Conservation (phyloP, 345 rosid genomes). For the Angophora floribunda region DNA sequence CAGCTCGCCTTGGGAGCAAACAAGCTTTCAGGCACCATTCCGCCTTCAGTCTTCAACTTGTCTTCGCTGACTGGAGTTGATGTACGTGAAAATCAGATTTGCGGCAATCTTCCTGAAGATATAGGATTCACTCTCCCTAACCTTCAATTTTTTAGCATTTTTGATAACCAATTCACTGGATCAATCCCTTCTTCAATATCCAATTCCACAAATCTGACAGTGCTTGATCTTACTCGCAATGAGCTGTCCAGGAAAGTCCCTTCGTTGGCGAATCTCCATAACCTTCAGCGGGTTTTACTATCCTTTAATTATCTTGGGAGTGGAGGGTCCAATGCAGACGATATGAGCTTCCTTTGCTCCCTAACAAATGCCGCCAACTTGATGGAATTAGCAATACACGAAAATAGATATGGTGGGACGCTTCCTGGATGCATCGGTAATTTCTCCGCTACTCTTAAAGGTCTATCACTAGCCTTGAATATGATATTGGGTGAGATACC, state of each 20-base stretch:
- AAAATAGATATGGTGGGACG: background rate
- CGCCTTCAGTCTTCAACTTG: conserved; percentile 15
- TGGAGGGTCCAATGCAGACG: background rate
- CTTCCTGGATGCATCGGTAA: background rate
- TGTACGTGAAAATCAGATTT: background rate
- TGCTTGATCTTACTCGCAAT: background rate
- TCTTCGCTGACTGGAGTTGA: background rate
- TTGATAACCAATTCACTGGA: background rate
- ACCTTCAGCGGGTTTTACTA: background rate
- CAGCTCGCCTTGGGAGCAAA: background rate
- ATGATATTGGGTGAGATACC: conserved; percentile 7
- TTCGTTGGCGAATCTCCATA: background rate
- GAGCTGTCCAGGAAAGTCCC: conserved; percentile 2
- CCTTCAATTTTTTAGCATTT: background rate
- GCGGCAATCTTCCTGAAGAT: conserved; percentile 6
- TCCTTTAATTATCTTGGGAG: conserved; percentile 1
- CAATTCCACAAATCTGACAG: background rate
- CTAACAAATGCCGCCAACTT: background rate
- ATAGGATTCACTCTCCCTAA: conserved; percentile 2
- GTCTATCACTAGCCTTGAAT: background rate
- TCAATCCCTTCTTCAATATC: background rate
- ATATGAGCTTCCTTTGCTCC: conserved; percentile 7
- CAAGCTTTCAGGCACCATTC: conserved; percentile 4
- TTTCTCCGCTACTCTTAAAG: background rate
- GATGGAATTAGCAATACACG: background rate